phyloP scores from a whole-genome alignment of 441 rosid genomes.

The Adansonia grandidieri region DNA sequence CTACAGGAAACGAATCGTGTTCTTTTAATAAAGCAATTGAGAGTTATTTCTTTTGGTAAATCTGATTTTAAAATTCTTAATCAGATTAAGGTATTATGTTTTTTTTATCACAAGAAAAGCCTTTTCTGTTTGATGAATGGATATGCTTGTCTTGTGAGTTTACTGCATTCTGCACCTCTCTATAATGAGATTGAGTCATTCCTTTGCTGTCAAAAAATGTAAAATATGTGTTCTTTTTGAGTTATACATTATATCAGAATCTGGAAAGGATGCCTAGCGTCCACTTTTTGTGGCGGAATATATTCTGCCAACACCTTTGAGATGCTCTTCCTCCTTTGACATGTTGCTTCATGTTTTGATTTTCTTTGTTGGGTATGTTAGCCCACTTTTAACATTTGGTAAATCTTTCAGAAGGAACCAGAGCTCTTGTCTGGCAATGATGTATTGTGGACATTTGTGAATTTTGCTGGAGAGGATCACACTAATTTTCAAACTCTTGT shows the following conservation, averaged over 20 bases:
- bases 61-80: neutral
- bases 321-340: neutral
- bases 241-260: neutral
- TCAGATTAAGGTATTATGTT: slow-evolving; percentile 18
- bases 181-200: slow-evolving; percentile 1
- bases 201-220: neutral
- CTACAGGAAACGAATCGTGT: neutral
- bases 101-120: neutral
- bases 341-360: slow-evolving; percentile 12
- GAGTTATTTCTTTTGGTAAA: slow-evolving; percentile 4
- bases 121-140: slow-evolving; percentile 16
- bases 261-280: neutral
- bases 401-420: slow-evolving; percentile 78
- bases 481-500: slow-evolving; percentile 92
- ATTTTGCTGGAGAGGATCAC: slow-evolving; percentile 99
- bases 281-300: neutral
- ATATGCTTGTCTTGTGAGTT: neutral
- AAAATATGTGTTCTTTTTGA: neutral
- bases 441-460: slow-evolving; percentile 96
- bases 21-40: neutral
- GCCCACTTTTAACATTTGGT: slow-evolving; percentile 22
- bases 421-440: slow-evolving; percentile 92
- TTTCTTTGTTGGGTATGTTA: slow-evolving; percentile 3
- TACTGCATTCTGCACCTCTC: slow-evolving; percentile 9
- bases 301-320: neutral